Percentiles rank a stretch among this genome's conserved stretches.
Evolutionary conservation across 768 basidiomycete genomes (phyloP).

Genomic region (Podaxis sp.): DNA sequence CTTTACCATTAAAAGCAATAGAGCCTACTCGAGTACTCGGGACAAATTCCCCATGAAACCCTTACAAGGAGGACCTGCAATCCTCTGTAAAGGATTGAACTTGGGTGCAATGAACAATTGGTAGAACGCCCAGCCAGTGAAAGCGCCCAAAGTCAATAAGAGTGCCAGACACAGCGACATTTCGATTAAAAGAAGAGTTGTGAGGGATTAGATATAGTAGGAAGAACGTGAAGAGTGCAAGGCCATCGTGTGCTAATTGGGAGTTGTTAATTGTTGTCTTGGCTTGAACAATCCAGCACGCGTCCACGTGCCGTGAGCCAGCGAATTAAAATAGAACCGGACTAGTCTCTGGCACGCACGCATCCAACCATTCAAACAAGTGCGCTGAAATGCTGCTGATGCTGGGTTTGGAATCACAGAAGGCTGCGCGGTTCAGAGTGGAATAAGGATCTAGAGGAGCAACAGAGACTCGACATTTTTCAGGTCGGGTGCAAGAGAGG

Average conservation of each 20-base stretch:
- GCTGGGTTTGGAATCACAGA: neutral
- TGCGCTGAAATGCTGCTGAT: no score
- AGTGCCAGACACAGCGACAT: conserved; percentile 5
- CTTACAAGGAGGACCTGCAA: conserved; percentile 58
- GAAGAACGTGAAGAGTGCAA: neutral
- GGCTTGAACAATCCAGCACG: neutral
- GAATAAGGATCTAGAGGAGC: neutral
- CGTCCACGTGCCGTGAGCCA: neutral
- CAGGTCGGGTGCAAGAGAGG: neutral
- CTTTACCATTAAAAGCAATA: neutral
- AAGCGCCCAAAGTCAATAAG: conserved; percentile 3
- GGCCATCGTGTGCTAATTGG: neutral
- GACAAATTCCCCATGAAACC: conserved; percentile 50
- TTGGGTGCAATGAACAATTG: conserved; percentile 26
- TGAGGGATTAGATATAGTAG: neutral
- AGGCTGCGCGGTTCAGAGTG: neutral
- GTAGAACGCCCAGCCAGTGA: conserved; percentile 24
- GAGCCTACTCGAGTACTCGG: conserved; percentile 53
- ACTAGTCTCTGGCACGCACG: neutral
- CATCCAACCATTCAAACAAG: neutral
- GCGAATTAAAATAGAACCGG: neutral
- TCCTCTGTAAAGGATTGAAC: conserved; percentile 43
- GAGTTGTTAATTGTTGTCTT: neutral
- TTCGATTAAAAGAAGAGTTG: neutral
- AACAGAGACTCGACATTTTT: neutral